Base-by-base conservation (phyloP, 192 early-diverging fungal species). In the Umbelopsis vinacea region DNA sequence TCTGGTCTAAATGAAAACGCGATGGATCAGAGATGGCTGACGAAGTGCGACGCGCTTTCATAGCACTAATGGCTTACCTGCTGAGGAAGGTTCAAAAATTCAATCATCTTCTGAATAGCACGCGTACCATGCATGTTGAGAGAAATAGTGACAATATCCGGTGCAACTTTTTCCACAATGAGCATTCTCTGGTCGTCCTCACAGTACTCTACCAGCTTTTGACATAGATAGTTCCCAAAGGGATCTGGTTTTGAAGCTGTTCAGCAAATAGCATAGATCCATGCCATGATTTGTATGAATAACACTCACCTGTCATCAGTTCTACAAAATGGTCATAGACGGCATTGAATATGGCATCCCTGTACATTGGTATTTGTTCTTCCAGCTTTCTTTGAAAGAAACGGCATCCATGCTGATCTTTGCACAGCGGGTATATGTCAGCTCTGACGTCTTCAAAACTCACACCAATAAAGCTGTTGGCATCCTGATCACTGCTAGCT, bases 61-160 rank as follows among this genome's bases (percentile, higher is more conserved):
- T n/a, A n/a, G n/a, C n/a, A n/a, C n/a, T n/a, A 46, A 10, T 40
- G 24, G 33, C 38, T 63, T 67, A 88, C 82, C 72, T 88, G 89
- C 68, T 84, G 76, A 24, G 84, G 84, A 38, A 76, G 85, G n/a
- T 87, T 86, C 35, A 94, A 79, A 71, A 87, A 86, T 77, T 96
- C 94, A 69, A 96, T 93, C 85, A 96, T 87, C 82, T 94, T 95
- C 77, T 96, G 93, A 70, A 94, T 92, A 19, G 93, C 94, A 19
- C 94, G 88, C 8, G 94, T 96, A 24, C 94, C 94, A 72, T 96
- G 94, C 93, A 95, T 93, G 79, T 96, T 96, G 37, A 95, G 80
- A 43, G 92, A 93, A 48, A 96, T 93, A 52, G 75, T 85, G 52
- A 94, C 88, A 43, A 96, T 77, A 23, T 93, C 91, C 4, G 88